Evolutionary conservation across 768 basidiomycete genomes (phyloP).

Genomic region (Coprinopsis cinerea): DNA sequence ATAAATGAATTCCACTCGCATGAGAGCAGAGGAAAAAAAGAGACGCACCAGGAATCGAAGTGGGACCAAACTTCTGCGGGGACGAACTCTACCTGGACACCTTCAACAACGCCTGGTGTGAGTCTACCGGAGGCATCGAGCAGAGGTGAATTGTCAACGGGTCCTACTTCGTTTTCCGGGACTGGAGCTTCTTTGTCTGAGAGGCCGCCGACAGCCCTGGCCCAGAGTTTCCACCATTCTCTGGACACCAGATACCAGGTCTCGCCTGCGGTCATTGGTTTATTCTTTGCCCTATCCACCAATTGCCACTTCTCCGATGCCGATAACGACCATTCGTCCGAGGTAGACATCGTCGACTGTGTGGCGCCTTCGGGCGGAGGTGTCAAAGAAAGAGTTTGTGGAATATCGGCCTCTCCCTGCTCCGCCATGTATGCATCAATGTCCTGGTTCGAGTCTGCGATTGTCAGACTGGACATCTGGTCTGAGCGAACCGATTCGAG

Average conservation of each 20-base stretch:
- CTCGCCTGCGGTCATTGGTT: slow-evolving; percentile 56
- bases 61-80: slow-evolving; percentile 67
- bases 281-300: slow-evolving; percentile 41
- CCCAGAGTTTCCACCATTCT: slow-evolving; percentile 73
- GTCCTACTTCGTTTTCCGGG: slow-evolving; percentile 57
- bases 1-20: slow-evolving; percentile 7
- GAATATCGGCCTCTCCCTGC: slow-evolving; percentile 40
- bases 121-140: slow-evolving; percentile 50
- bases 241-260: slow-evolving; percentile 75
- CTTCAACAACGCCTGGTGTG: slow-evolving; percentile 43
- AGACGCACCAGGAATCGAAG: slow-evolving; percentile 62
- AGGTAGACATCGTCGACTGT: slow-evolving; percentile 25
- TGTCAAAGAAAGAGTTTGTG: slow-evolving; percentile 23
- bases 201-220: slow-evolving; percentile 63
- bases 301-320: slow-evolving; percentile 43
- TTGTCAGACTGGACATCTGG: slow-evolving; percentile 37
- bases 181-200: slow-evolving; percentile 62
- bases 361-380: slow-evolving; percentile 19
- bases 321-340: slow-evolving; percentile 46
- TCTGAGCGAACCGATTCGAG: slow-evolving; percentile 35
- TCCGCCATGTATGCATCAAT: slow-evolving; percentile 67
- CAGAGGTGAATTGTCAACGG: slow-evolving; percentile 70
- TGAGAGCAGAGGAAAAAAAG: slow-evolving; percentile 8
- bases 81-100: slow-evolving; percentile 69
- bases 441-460: slow-evolving; percentile 41